A percentile compares a stretch with the other conserved stretches of the same genome.
phyloP scores from a whole-genome alignment of 352 stramenopile species.

The Globisporangium heterothallicum region DNA sequence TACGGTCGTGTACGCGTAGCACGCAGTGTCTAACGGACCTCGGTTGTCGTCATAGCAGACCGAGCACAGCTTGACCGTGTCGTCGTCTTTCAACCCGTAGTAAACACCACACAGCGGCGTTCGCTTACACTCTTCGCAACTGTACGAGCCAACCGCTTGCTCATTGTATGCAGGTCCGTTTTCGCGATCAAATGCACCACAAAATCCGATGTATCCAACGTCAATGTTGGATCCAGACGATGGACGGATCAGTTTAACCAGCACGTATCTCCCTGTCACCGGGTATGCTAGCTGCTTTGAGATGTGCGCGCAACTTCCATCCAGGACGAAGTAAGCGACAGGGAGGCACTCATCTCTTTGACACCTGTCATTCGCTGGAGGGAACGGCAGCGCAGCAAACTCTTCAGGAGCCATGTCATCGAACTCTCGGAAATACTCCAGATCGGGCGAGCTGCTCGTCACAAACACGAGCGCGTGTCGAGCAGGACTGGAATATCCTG shows the following conservation, averaged over 20 bases:
- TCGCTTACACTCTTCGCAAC: conserved; percentile 61
- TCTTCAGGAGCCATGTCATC: conserved; percentile 71
- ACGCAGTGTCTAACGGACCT: conserved; percentile 40
- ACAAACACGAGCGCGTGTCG: conserved; percentile 65
- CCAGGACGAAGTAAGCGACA: conserved; percentile 72
- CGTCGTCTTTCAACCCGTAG: conserved; percentile 58
- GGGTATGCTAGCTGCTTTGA: conserved; percentile 69
- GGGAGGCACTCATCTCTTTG: conserved; percentile 59
- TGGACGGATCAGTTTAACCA: conserved; percentile 72
- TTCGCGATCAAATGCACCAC: conserved; percentile 72
- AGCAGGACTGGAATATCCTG: conserved; percentile 74
- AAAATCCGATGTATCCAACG: conserved; percentile 74
- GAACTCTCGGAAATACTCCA: conserved; percentile 43
- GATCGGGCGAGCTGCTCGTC: conserved; percentile 52
- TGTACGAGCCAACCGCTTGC: conserved; percentile 24
- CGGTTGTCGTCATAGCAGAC: conserved; percentile 80
- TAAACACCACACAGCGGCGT: conserved; percentile 37
- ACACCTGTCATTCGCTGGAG: conserved; percentile 37
- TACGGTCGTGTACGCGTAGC: conserved; percentile 33
- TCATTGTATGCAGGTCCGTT: conserved; percentile 81
- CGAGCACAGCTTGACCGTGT: conserved; percentile 53
- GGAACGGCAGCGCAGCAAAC: conserved; percentile 70
- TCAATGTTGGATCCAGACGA: conserved; percentile 77
- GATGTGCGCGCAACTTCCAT: conserved; percentile 70
- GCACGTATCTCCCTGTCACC: conserved; percentile 67